A percentile compares a stretch with the other conserved stretches of the same genome.
Conservation (phyloP, 1,284 basidiomycete genomes). For the Afroboletus lepidellus region DNA sequence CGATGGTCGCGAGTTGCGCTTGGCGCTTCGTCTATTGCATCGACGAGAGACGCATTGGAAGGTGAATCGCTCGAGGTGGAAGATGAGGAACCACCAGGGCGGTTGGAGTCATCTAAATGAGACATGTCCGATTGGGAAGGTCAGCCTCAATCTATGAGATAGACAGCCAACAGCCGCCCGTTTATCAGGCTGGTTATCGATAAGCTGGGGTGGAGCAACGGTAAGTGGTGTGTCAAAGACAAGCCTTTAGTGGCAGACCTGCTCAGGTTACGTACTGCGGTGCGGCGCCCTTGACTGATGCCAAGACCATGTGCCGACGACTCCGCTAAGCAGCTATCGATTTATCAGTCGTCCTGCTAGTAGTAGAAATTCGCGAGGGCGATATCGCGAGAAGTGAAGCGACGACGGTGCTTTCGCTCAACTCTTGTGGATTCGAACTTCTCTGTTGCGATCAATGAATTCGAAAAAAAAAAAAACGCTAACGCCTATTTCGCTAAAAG, state of each 20-base stretch:
- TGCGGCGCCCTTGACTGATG: not conserved
- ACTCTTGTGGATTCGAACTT: no score
- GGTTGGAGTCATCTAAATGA: slow-evolving; percentile 1
- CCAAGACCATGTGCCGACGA: not conserved
- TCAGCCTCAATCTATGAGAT: not conserved
- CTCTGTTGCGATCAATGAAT: not conserved
- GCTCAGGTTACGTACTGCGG: not conserved
- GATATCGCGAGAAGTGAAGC: not conserved
- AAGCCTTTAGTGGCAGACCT: not conserved
- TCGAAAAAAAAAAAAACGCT: not conserved
- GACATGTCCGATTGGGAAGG: slow-evolving; percentile 20
- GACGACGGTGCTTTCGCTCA: not conserved
- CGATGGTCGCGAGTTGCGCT: slow-evolving; percentile 15
- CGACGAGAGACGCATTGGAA: not conserved
- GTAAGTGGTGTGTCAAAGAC: not conserved
- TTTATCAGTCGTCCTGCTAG: not conserved
- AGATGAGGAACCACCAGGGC: slow-evolving; percentile 1
- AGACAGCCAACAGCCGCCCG: not conserved
- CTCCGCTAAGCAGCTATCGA: not conserved
- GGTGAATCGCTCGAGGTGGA: slow-evolving; percentile 14
- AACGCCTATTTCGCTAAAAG: not conserved
- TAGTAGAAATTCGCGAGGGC: not conserved
- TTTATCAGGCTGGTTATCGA: not conserved
- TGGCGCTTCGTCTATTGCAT: slow-evolving; percentile 10
- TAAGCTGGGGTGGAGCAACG: not conserved